phyloP scores from a whole-genome alignment of 768 basidiomycete genomes.

The Pleurotus salmoneostramineus region DNA sequence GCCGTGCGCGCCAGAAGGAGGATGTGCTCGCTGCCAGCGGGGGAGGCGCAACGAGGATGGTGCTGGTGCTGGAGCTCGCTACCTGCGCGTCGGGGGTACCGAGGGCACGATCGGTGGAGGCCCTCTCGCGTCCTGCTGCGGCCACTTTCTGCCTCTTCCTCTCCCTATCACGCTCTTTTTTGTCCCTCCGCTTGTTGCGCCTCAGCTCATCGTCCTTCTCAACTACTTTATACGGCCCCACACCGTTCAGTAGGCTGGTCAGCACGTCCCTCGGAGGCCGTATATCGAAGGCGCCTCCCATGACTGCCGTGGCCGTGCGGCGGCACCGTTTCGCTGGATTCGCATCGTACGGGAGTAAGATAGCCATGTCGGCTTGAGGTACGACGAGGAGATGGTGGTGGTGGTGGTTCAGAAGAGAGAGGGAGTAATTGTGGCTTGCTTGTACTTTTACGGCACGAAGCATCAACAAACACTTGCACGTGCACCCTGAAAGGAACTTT shows the following conservation, averaged over 20 bases:
- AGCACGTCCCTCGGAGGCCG: constrained; percentile 69
- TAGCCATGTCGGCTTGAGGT: constrained; percentile 21
- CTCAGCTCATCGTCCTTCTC: constrained; percentile 59
- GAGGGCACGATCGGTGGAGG: constrained; percentile 15
- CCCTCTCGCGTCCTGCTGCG: constrained; percentile 28
- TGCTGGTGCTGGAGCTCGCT: constrained; percentile 12
- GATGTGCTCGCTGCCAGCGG: constrained; percentile 30
- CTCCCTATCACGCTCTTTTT: constrained; percentile 48
- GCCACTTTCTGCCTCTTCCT: constrained; percentile 32
- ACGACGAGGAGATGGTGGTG: constrained; percentile 27
- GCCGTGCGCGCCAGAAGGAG: constrained; percentile 66
- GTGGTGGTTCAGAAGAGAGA: constrained; percentile 41
- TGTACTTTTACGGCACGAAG: constrained; percentile 47
- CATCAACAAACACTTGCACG: constrained; percentile 54
- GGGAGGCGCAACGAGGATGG: constrained; percentile 20
- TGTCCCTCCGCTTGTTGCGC: constrained; percentile 52
- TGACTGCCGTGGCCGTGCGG: constrained; percentile 71
- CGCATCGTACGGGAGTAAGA: constrained; percentile 23
- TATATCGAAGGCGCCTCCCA: constrained; percentile 72
- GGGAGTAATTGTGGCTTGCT: constrained; percentile 35
- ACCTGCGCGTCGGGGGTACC: neutral
- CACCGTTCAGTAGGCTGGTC: constrained; percentile 76
- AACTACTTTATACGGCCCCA: constrained; percentile 58
- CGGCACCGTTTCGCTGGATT: constrained; percentile 35
- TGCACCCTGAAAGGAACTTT: constrained; percentile 37